Evolutionary conservation across 768 basidiomycete species (phyloP).

Genomic region (Tylopilus felleus): DNA sequence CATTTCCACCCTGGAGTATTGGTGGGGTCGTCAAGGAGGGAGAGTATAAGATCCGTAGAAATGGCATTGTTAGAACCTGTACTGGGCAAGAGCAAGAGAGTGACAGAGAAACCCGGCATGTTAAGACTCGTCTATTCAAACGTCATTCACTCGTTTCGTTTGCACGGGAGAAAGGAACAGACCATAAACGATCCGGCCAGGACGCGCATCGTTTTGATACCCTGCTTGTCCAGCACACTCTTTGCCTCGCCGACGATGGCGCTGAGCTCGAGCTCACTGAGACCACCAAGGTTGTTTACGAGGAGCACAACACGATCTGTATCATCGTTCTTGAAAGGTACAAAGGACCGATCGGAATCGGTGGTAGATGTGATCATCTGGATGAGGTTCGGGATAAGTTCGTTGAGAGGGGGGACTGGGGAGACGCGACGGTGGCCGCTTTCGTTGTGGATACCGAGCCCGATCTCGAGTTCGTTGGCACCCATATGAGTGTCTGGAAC

Average conservation of each 20-base stretch:
- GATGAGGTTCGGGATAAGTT: constrained; percentile 68
- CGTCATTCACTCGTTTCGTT: background rate
- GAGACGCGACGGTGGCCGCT: constrained; percentile 66
- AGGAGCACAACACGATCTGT: constrained; percentile 72
- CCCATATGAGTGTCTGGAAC: constrained; percentile 52
- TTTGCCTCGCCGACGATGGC: constrained; percentile 64
- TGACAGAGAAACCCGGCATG: constrained; percentile 90
- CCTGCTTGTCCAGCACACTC: constrained; percentile 50
- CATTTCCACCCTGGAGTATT: constrained; percentile 86
- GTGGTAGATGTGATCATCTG: constrained; percentile 66
- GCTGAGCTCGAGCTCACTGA: constrained; percentile 78
- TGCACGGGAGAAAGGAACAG: constrained; percentile 10
- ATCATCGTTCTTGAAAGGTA: constrained; percentile 61
- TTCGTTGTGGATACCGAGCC: constrained; percentile 92
- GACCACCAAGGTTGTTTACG: constrained; percentile 85
- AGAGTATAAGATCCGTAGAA: constrained; percentile 45
- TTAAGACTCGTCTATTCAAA: constrained; percentile 72
- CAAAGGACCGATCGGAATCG: constrained; percentile 75
- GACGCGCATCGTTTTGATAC: constrained; percentile 58
- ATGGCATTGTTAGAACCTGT: constrained; percentile 38
- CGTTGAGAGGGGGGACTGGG: constrained; percentile 65
- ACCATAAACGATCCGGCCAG: constrained; percentile 88
- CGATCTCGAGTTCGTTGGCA: constrained; percentile 75
- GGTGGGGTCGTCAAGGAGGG: constrained; percentile 64
- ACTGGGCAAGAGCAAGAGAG: constrained; percentile 70